Evolutionary conservation across 2,329 filamentous ascomycete genomes (phyloP).

Genomic region (Colletotrichum zoysiae): DNA sequence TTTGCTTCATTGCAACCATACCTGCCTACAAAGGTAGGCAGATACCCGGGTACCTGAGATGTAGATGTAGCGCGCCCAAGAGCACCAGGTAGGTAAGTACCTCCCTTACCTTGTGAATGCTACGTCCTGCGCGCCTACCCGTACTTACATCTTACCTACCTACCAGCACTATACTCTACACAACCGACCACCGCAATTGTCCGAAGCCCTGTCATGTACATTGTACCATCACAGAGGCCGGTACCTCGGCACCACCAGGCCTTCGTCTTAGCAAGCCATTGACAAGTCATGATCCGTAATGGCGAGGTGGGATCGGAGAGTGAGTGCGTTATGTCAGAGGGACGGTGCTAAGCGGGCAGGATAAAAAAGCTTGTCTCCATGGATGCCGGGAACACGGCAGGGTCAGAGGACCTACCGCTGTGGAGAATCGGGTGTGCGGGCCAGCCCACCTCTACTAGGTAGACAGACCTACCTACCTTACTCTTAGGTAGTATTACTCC

Average conservation of each 20-base stretch:
- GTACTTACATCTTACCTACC: neutral
- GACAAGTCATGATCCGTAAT: slow-evolving; percentile 8
- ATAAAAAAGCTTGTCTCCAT: slow-evolving; percentile 41
- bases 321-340: slow-evolving; percentile 33
- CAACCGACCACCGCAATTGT: neutral
- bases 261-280: neutral
- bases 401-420: slow-evolving; percentile 25
- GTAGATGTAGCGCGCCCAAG: too few species aligned
- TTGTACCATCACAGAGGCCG: neutral
- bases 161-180: neutral
- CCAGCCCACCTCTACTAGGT: neutral
- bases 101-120: neutral
- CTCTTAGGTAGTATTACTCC: too few species aligned
- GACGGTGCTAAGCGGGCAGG: slow-evolving; percentile 31
- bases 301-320: slow-evolving; percentile 14
- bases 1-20: neutral
- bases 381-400: slow-evolving; percentile 42
- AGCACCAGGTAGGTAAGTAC: neutral
- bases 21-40: neutral
- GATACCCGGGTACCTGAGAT: neutral
- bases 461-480: too few species aligned
- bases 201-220: neutral
- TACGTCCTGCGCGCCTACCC: neutral
- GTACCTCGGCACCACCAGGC: slow-evolving; percentile 16
- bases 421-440: slow-evolving; percentile 8